Evolutionary conservation across 169 alveolate genomes (phyloP).

Genomic region (Cryptosporidium tyzzeri): DNA sequence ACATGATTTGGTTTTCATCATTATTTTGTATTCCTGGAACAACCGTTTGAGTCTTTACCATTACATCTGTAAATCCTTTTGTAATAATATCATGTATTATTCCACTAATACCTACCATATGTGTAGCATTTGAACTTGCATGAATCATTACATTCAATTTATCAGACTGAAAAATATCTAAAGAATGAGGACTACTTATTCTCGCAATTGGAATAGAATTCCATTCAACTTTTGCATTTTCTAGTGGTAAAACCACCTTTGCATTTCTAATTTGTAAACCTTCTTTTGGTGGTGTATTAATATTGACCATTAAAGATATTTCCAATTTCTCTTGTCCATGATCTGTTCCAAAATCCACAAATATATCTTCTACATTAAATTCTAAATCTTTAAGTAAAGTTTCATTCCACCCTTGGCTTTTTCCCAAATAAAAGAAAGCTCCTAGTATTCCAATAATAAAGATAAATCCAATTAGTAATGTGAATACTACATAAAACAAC

Average conservation of each 20-base stretch:
- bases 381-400: constrained; percentile 33
- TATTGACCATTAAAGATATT: constrained; percentile 18
- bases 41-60: constrained; percentile 6
- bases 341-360: constrained; percentile 23
- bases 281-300: constrained; percentile 41
- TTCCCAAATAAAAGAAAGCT: constrained; percentile 48
- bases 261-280: not conserved
- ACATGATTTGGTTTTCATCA: not conserved
- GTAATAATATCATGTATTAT: constrained; percentile 55
- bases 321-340: constrained; percentile 37
- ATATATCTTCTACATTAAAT: constrained; percentile 41
- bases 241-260: constrained; percentile 6
- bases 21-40: constrained; percentile 1
- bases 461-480: constrained; percentile 6
- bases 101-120: constrained; percentile 62
- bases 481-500: constrained; percentile 30
- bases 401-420: constrained; percentile 1
- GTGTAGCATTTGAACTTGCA: constrained; percentile 46
- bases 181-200: constrained; percentile 35
- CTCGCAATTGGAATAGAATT: constrained; percentile 45
- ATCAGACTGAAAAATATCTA: constrained; percentile 61
- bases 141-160: constrained; percentile 21
- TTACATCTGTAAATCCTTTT: constrained; percentile 35
- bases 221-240: constrained; percentile 53
- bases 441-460: constrained; percentile 61